These are phyloP conservation scores for Tripidium arundinaceum DNA, from an alignment of 202 grass and related monocot species.

Conservation along the genomic window DNA sequence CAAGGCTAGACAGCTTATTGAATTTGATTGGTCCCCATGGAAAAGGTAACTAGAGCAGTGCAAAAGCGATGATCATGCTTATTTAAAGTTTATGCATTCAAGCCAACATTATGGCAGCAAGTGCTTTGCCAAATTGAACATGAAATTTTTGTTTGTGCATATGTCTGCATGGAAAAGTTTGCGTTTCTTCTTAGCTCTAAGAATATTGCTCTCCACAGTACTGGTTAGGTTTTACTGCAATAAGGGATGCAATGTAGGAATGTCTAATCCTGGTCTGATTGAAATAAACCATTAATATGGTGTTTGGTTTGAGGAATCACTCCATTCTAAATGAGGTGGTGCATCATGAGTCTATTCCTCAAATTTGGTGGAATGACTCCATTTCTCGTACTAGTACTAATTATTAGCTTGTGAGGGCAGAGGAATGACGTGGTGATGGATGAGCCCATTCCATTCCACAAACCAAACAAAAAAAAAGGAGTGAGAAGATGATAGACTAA, in stretches of 20 bases:
- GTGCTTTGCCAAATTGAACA: not conserved
- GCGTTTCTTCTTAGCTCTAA: not conserved
- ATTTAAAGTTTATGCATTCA: not conserved
- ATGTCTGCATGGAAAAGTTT: not conserved
- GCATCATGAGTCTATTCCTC: no score
- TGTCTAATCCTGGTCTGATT: not conserved
- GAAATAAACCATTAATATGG: constrained; percentile 7
- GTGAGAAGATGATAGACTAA: no score
- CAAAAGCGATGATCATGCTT: not conserved
- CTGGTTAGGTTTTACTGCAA: not conserved
- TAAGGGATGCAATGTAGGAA: not conserved
- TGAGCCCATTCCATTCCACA: no score
- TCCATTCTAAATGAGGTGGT: no score
- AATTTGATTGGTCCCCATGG: not conserved
- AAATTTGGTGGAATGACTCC: no score
- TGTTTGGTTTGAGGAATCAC: no score
- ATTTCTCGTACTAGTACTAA: no score
- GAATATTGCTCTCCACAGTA: not conserved
- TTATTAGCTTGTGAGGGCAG: no score
- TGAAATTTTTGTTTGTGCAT: no score
- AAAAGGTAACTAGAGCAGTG: constrained; percentile 25
- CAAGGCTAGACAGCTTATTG: not conserved
- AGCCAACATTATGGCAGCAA: not conserved
- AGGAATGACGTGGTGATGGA: no score
- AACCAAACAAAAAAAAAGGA: no score